Conservation (phyloP, 495 filamentous ascomycete genomes). For the Aspergillus campestris region DNA sequence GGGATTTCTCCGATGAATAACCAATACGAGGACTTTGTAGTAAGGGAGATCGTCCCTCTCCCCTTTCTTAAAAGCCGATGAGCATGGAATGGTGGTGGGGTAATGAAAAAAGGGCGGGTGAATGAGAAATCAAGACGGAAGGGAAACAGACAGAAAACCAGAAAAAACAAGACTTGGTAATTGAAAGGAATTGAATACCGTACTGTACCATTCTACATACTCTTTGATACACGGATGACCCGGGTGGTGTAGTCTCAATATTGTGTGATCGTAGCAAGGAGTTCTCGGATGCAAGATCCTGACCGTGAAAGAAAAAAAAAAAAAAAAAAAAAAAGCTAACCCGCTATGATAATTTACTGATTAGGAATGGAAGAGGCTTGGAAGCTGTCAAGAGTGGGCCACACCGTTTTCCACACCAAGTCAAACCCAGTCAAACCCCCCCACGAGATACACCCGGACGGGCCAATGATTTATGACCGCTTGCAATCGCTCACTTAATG, state of each 20-base stretch:
- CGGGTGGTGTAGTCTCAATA: neutral
- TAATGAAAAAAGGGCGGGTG: neutral
- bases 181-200: too few species aligned
- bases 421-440: neutral
- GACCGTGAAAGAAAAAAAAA: constrained; percentile 6
- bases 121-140: neutral
- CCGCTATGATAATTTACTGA: neutral
- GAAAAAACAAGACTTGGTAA: neutral
- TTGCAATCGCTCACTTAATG: neutral
- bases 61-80: neutral
- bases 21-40: neutral
- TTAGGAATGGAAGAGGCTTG: constrained; percentile 11
- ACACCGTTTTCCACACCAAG: constrained; percentile 6
- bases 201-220: too few species aligned
- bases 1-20: neutral
- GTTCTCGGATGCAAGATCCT: constrained; percentile 21
- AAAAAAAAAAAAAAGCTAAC: neutral
- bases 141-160: neutral
- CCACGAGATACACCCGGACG: constrained; percentile 6
- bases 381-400: constrained; percentile 21
- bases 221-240: too few species aligned
- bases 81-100: neutral
- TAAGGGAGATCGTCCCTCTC: neutral
- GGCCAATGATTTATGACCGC: constrained; percentile 6
- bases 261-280: constrained; percentile 16